Conservation (phyloP, 2,329 filamentous ascomycete species). For the Plenodomus lindquistii region DNA sequence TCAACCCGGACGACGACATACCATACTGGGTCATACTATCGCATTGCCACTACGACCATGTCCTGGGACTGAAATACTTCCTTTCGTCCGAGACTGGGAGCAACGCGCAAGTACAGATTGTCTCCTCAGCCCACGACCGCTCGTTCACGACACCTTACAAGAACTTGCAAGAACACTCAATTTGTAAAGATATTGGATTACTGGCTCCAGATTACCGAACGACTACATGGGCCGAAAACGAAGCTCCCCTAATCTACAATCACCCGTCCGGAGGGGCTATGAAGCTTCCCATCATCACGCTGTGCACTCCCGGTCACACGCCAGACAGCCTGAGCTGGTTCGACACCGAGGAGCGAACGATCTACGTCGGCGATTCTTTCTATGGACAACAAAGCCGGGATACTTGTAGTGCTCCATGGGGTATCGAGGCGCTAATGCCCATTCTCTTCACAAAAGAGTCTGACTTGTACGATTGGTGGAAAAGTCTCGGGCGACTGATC, state of each 20-base stretch:
- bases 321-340: constrained; percentile 14
- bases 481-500: constrained; percentile 3
- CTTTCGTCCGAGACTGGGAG: background rate
- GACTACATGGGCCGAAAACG: background rate
- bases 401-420: background rate
- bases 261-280: background rate
- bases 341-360: constrained; percentile 7
- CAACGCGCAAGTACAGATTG: background rate
- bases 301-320: constrained; percentile 16
- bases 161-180: background rate
- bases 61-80: constrained; percentile 9
- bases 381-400: constrained; percentile 5
- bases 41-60: constrained; percentile 18
- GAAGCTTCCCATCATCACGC: constrained; percentile 4
- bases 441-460: constrained; percentile 16
- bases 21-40: constrained; percentile 15
- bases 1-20: constrained; percentile 5
- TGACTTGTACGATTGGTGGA: constrained; percentile 11
- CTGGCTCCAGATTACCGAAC: background rate
- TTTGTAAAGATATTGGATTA: background rate
- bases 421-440: constrained; percentile 1
- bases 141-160: background rate
- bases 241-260: background rate
- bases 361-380: constrained; percentile 13
- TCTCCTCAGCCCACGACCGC: background rate